Percentiles rank a stretch among this genome's conserved stretches.
Evolutionary conservation across 768 basidiomycete species (phyloP).

Genomic region (Boletales sp.): DNA sequence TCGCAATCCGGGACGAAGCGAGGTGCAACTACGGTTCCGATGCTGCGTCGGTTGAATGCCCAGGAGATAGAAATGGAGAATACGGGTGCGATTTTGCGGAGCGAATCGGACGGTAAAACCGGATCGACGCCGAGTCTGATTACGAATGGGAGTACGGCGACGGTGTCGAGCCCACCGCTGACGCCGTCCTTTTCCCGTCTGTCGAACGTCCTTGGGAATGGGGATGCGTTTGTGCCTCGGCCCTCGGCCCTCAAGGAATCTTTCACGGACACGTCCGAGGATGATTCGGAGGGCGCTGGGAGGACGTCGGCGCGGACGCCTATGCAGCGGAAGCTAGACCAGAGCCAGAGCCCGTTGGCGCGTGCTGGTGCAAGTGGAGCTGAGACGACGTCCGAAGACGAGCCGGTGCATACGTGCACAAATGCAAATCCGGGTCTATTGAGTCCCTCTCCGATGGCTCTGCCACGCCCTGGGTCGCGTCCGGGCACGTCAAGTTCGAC

Average conservation of each 20-base stretch:
- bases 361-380: neutral
- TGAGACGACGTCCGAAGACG: conserved; percentile 1
- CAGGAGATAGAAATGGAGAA: conserved; percentile 5
- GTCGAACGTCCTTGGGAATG: neutral
- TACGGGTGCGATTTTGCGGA: neutral
- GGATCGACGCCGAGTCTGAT: conserved; percentile 23
- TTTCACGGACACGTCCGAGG: conserved; percentile 17
- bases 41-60: conserved; percentile 17
- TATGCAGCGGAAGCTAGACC: conserved; percentile 3
- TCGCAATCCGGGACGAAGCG: conserved; percentile 9
- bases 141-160: conserved; percentile 15
- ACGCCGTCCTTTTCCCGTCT: conserved; percentile 6
- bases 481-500: conserved; percentile 20
- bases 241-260: conserved; percentile 21
- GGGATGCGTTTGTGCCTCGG: conserved; percentile 9
- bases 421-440: neutral
- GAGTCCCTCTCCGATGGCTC: neutral
- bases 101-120: neutral
- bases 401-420: neutral
- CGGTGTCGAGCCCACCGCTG: conserved; percentile 14
- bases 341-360: conserved; percentile 4
- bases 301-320: neutral
- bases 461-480: conserved; percentile 2
- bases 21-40: conserved; percentile 5
- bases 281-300: conserved; percentile 8